These are phyloP conservation scores for Exserohilum turcica DNA, from an alignment of 2,329 filamentous ascomycete genomes.

Conservation along the genomic window DNA sequence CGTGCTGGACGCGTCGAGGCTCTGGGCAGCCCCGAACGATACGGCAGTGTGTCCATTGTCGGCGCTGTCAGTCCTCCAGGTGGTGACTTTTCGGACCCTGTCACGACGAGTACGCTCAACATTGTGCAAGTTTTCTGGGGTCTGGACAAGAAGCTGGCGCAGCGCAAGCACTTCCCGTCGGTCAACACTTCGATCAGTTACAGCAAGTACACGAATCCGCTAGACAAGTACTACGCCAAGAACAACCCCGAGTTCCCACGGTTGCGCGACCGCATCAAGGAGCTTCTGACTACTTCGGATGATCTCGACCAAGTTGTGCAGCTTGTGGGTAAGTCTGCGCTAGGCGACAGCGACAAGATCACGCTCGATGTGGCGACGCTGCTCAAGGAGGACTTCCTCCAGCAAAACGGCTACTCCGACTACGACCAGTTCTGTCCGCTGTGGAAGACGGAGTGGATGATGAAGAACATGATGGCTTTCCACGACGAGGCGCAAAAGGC, in stretches of 20 bases:
- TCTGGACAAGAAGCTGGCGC: slow-evolving; percentile 98
- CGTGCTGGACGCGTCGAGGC: slow-evolving; percentile 86
- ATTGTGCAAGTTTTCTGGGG: slow-evolving; percentile 99
- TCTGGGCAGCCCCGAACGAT: slow-evolving; percentile 85
- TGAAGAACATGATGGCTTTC: slow-evolving; percentile 99
- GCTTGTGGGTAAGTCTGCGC: slow-evolving; percentile 93
- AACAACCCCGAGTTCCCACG: slow-evolving; percentile 92
- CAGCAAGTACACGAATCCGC: slow-evolving; percentile 88
- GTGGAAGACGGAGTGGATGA: slow-evolving; percentile 99
- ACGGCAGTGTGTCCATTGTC: slow-evolving; percentile 95
- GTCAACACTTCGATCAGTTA: slow-evolving; percentile 96
- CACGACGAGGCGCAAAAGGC: slow-evolving; percentile 98
- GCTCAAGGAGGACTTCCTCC: slow-evolving; percentile 97
- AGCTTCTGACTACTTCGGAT: slow-evolving; percentile 91
- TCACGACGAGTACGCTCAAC: slow-evolving; percentile 89
- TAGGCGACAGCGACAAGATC: slow-evolving; percentile 98
- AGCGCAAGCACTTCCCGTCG: slow-evolving; percentile 98
- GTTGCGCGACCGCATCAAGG: slow-evolving; percentile 89
- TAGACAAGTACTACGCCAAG: slow-evolving; percentile 95
- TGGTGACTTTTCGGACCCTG: slow-evolving; percentile 98
- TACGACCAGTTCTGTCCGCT: slow-evolving; percentile 99
- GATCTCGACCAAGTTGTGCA: slow-evolving; percentile 98
- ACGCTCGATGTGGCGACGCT: slow-evolving; percentile 89
- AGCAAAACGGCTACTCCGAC: slow-evolving; percentile 98
- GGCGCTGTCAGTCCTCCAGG: slow-evolving; percentile 96